Evolutionary conservation across 495 filamentous ascomycete species (phyloP), one percentile per base, ranked within the genome.

Genomic region (Pyronema omphalodes): DNA sequence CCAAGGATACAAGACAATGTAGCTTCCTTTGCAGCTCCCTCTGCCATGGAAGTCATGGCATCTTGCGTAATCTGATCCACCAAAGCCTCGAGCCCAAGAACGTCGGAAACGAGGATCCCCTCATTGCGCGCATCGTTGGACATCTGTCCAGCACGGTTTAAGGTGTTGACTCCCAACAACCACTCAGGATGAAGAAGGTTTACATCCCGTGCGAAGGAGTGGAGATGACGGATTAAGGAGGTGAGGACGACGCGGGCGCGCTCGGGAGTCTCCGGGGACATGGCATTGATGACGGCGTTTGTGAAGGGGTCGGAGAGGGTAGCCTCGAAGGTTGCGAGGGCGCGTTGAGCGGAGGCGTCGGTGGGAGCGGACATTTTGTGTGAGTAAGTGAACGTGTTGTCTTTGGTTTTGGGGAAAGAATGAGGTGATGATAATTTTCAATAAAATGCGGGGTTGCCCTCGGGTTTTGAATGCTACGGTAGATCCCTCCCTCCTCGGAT

Each of bases 181-280:
- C 82, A 89, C 71, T 89, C 84, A 58, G 82, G 82, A 12, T 78
- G 72, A 33, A 81, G 84, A 51, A 89, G 76, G 67, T 88, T 81
- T 58, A 84, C 78, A 69, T 89, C 84, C 54, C 84, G 81, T 45
- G 83, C 76, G 61, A 89, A 89, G 68, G 87, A 82, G 72, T 89
- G 84, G 52, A 89, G 73, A 70, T 87, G 83, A 41, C 71, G 73
- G 68, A 88, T 81, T 57, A 88, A 67, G 34, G 78, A 69, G 47
- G 74, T 68, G 58, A 88, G 67, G 58, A 89, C 69, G 49, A 76
- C 69, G 45, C 80, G 78, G 66, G 80, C 74, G 48, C 84, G 79
- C 52, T 77, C 75, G 54, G 76, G 76, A 23, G 78, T 79, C 51
- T 83, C 81, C 62, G 84, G 80, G 44, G 83, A 80, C 71, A 86